A percentile compares a stretch with the other conserved stretches of the same genome.
These are phyloP conservation scores for Stephanodiscus minutulus DNA, from an alignment of 108 stramenopile genomes.

Conservation along the genomic window DNA sequence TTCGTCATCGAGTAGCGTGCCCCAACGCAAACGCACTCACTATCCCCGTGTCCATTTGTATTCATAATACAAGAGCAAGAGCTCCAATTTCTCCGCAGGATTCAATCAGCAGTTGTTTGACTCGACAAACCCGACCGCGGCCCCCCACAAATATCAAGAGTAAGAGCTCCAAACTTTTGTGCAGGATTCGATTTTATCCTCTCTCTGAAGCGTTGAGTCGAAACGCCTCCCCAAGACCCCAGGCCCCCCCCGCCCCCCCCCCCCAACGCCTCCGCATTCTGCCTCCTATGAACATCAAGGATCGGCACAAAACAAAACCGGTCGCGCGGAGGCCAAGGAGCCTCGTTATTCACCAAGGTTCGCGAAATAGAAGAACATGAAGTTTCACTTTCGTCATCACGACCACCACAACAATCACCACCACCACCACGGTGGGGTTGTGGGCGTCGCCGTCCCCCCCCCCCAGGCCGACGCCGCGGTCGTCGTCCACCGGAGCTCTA, in stretches of 20 bases:
- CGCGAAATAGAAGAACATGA: neutral
- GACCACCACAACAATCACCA: neutral
- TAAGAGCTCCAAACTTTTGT: no score
- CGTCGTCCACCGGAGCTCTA: neutral
- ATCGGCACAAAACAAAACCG: neutral
- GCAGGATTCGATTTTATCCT: no score
- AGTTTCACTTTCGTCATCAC: neutral
- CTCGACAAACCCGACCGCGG: no score
- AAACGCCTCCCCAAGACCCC: neutral
- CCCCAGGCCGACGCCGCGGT: neutral
- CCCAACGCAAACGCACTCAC: neutral
- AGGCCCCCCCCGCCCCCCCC: no score
- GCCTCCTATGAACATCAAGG: neutral
- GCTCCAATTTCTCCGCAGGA: no score
- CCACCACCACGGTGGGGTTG: neutral
- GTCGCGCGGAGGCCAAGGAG: neutral
- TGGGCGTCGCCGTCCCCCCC: neutral
- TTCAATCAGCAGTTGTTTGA: no score
- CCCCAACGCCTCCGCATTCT: neutral
- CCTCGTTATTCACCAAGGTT: neutral
- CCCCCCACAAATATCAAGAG: no score
- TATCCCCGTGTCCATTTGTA: no score
- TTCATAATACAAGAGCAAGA: no score
- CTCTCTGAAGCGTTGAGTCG: no score
- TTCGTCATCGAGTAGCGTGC: neutral